Conservation (phyloP, 2,329 filamentous ascomycete species). For the Emergomyces orientalis region DNA sequence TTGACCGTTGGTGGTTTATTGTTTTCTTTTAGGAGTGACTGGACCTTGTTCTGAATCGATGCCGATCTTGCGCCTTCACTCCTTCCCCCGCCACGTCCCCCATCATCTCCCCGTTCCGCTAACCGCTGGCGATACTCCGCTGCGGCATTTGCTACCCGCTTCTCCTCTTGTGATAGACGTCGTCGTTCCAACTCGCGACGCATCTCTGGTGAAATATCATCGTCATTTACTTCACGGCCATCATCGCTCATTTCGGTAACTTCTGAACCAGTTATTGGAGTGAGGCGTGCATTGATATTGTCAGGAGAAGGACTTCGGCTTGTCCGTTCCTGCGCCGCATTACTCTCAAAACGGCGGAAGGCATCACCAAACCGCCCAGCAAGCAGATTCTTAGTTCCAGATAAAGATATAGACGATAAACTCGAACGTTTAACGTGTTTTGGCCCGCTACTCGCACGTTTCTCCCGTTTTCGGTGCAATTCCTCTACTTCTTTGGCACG, state of each 20-base stretch:
- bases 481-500: conserved; percentile 61
- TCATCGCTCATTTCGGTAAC: conserved; percentile 60
- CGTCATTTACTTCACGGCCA: conserved; percentile 56
- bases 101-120: conserved; percentile 49
- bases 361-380: conserved; percentile 85
- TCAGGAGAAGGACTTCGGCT: conserved; percentile 40
- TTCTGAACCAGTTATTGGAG: conserved; percentile 68
- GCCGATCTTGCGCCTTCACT: conserved; percentile 55
- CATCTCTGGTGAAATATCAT: conserved; percentile 75
- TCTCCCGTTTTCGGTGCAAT: conserved; percentile 49
- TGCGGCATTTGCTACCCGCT: conserved; percentile 75
- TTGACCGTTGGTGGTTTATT: conserved; percentile 50
- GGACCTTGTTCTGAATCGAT: conserved; percentile 87
- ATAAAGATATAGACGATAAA: conserved; percentile 57
- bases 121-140: conserved; percentile 77
- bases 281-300: conserved; percentile 41
- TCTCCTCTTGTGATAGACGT: conserved; percentile 76
- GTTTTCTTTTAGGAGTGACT: conserved; percentile 70
- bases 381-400: conserved; percentile 71
- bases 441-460: conserved; percentile 47
- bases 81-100: conserved; percentile 31
- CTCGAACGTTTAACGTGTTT: conserved; percentile 65
- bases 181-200: conserved; percentile 79
- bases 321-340: conserved; percentile 20
- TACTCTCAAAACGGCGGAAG: conserved; percentile 78